phyloP scores from a whole-genome alignment of 208 protist genomes.

The Naegleria gruberi region DNA sequence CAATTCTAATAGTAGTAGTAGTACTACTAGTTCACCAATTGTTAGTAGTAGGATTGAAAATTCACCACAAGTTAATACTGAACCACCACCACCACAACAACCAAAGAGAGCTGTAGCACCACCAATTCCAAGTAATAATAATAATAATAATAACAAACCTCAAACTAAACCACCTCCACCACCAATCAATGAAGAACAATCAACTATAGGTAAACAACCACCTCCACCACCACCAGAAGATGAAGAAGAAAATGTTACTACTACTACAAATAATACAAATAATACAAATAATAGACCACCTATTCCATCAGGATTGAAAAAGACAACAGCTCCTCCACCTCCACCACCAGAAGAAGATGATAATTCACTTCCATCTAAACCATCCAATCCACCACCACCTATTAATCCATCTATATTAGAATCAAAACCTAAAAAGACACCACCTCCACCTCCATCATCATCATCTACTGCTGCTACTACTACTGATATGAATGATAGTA shows the following conservation, averaged over 20 bases:
- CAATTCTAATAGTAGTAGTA: no score
- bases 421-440: not conserved
- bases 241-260: no score
- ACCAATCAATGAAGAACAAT: not conserved
- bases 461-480: no score
- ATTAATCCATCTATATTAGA: not conserved
- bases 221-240: not conserved
- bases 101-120: not conserved
- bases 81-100: not conserved
- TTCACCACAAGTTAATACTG: not conserved
- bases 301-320: not conserved
- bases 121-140: not conserved
- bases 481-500: no score
- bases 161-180: not conserved
- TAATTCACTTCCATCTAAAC: not conserved
- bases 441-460: not conserved
- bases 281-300: no score
- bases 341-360: not conserved
- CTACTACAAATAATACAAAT: no score
- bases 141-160: no score
- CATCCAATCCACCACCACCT: not conserved
- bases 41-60: no score
- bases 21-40: not conserved
- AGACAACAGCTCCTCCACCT: not conserved
- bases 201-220: no score